phyloP scores from a whole-genome alignment of 2,329 filamentous ascomycete genomes.

The Talaromyces piceae region DNA sequence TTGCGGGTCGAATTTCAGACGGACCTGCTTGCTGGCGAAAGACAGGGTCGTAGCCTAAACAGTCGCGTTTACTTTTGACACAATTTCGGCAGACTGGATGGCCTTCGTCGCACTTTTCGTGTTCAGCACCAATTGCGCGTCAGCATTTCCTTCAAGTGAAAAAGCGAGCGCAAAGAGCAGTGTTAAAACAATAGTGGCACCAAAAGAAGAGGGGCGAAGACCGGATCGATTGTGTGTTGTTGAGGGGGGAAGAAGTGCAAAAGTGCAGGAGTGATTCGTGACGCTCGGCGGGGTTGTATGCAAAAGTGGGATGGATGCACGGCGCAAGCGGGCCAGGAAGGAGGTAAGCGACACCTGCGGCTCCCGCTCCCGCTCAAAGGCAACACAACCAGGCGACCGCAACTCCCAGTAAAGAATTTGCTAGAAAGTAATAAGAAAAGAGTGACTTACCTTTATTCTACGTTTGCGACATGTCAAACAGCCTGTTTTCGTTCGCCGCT shows the following conservation, averaged over 20 bases:
- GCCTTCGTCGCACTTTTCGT: constrained; percentile 79
- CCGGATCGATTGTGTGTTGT: constrained; percentile 14
- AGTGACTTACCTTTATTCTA: constrained; percentile 60
- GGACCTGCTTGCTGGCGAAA: constrained; percentile 66
- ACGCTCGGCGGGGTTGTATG: constrained; percentile 10
- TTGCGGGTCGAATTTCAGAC: constrained; percentile 59
- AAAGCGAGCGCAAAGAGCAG: not conserved
- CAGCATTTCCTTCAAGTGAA: constrained; percentile 13
- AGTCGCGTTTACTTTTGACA: constrained; percentile 61
- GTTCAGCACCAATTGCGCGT: constrained; percentile 12
- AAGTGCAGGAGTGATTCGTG: not conserved
- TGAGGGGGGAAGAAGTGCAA: too few species aligned
- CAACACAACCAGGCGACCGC: constrained; percentile 2
- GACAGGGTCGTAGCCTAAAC: constrained; percentile 60
- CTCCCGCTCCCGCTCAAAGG: not conserved
- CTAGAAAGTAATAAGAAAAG: not conserved
- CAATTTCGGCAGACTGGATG: constrained; percentile 78
- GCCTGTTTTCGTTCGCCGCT: constrained; percentile 67
- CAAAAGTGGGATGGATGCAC: constrained; percentile 17
- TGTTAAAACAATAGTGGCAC: not conserved
- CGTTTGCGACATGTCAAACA: constrained; percentile 59
- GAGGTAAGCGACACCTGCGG: not conserved
- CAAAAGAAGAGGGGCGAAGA: constrained; percentile 12
- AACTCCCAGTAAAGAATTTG: too few species aligned
- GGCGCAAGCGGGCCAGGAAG: constrained; percentile 10